These are phyloP conservation scores for Singerocomus inundabilis DNA, from an alignment of 1,284 basidiomycete genomes.

Conservation along the genomic window DNA sequence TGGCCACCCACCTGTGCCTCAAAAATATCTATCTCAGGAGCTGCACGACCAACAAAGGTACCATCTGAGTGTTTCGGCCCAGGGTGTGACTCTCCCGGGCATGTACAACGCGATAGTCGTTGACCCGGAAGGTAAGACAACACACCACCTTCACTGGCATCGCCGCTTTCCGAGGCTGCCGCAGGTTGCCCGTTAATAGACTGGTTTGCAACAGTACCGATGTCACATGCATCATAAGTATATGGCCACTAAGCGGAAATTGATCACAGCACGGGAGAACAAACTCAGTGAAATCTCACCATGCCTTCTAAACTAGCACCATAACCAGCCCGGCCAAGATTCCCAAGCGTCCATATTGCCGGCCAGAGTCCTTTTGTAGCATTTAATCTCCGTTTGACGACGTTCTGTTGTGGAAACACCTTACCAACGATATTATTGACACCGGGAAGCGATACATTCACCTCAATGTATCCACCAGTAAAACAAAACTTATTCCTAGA, in stretches of 20 bases:
- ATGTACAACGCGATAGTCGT: conserved; percentile 56
- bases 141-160: conserved; percentile 28
- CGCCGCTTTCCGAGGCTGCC: conserved; percentile 42
- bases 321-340: conserved; percentile 61
- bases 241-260: conserved; percentile 41
- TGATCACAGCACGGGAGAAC: not conserved
- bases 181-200: conserved; percentile 39
- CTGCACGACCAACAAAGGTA: conserved; percentile 52
- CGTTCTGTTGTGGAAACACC: conserved; percentile 19
- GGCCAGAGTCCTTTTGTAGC: conserved; percentile 49
- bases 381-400: conserved; percentile 7
- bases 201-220: conserved; percentile 59
- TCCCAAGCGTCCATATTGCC: conserved; percentile 65
- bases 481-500: conserved; percentile 78
- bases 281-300: conserved; percentile 20
- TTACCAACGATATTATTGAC: conserved; percentile 48
- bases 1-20: conserved; percentile 32
- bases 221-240: conserved; percentile 50
- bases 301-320: conserved; percentile 41
- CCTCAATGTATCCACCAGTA: conserved; percentile 63
- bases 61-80: conserved; percentile 57
- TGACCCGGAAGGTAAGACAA: conserved; percentile 54
- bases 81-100: conserved; percentile 53
- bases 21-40: conserved; percentile 55
- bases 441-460: conserved; percentile 67